Base-by-base conservation (phyloP, 2,329 filamentous ascomycete genomes). In the Hirsutella thompsonii region DNA sequence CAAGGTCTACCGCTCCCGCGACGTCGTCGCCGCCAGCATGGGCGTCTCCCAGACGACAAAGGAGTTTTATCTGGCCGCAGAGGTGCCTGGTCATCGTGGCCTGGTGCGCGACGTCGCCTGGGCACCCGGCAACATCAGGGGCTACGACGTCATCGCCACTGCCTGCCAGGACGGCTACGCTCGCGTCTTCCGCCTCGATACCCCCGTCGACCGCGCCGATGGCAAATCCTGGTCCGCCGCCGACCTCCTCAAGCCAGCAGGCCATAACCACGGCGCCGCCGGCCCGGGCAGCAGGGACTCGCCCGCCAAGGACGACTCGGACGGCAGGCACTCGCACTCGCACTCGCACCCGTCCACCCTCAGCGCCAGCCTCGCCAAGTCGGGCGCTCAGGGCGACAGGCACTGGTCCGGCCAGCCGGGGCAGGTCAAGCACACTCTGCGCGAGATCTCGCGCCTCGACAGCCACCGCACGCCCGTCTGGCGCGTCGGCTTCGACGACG, bases 121-220 rank as follows among this genome's bases (percentile, higher is more conserved):
- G 92, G 87, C 90, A 1, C 83, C 88, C 37, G 90, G 88, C 11
- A 93, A 88, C 48, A 87, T 93, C 52, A 70, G 89, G 32, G 90
- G 90, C 1, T 90, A 86, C 57, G 92, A 98, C 58, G 74, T 90
- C 43, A 74, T 96, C 51, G 92, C 90, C 3, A 93, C 89, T 5
- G 90, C 88, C 2, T 92, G 86, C 56, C 93, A 93, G 59, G 92
- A 98, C 56, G 90, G 92, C 3, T 81, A 79, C 51, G 79, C 95
- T 33, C 75, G 90, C 33, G 82, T 98, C n/a, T 94, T 93, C 55
- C 79, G 90, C 51, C 60, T 94, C 16, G 76, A 80, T 29, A 83
- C 82, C 0, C 70, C 73, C 1, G 62, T 62, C 45, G 57, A 51
- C 47, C 62, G 54, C 46, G 65, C 59, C 45, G 72, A 63, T 51